These are phyloP conservation scores for Aspergillus panamensis DNA, from an alignment of 495 filamentous ascomycete genomes.

Conservation along the genomic window DNA sequence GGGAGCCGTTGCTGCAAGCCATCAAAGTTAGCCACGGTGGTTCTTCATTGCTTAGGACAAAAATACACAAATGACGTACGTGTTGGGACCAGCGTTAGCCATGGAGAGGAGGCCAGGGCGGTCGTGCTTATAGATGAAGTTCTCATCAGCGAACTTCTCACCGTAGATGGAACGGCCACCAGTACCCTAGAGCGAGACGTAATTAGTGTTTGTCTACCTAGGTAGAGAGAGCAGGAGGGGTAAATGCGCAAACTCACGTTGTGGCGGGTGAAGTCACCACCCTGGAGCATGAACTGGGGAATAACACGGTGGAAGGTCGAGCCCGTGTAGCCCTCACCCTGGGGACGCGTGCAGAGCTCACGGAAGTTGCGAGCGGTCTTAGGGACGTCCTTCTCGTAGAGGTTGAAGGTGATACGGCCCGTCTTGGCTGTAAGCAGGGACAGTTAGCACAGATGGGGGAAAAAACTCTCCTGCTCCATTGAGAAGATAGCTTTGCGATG, in stretches of 20 bases:
- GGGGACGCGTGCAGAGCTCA: constrained; percentile 87
- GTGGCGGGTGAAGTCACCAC: constrained; percentile 93
- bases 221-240: not conserved
- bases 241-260: constrained; percentile 58
- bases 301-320: constrained; percentile 95
- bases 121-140: constrained; percentile 81
- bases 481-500: constrained; percentile 2
- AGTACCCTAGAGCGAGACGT: constrained; percentile 54
- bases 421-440: constrained; percentile 53
- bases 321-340: constrained; percentile 86
- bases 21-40: not conserved
- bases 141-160: constrained; percentile 96
- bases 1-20: constrained; percentile 77
- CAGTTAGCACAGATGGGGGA: constrained; percentile 10
- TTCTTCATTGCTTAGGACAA: no score
- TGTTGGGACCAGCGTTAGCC: constrained; percentile 89
- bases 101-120: constrained; percentile 89
- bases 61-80: constrained; percentile 55
- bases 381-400: constrained; percentile 83
- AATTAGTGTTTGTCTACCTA: constrained; percentile 9
- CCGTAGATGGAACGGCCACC: constrained; percentile 97
- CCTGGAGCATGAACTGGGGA: constrained; percentile 98
- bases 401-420: constrained; percentile 84
- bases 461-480: no score
- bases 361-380: constrained; percentile 97